Evolutionary conservation across 2,329 filamentous ascomycete genomes (phyloP).

Genomic region (Claviceps sp.): DNA sequence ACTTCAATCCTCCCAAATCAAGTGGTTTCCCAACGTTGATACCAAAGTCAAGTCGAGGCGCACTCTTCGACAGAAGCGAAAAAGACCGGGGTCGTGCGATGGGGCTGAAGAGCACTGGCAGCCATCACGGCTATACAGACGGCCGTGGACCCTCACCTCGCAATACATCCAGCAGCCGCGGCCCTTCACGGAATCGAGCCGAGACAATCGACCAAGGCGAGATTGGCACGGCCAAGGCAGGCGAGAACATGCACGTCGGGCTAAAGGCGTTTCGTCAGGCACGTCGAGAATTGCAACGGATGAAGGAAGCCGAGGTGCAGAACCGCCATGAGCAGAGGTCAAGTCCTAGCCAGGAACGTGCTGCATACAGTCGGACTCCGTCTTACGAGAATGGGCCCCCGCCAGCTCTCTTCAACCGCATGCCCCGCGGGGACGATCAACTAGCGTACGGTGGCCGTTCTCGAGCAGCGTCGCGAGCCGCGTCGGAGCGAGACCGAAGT

Average conservation of each 20-base stretch:
- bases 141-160: conserved; percentile 26
- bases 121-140: conserved; percentile 29
- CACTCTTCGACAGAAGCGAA: conserved; percentile 37
- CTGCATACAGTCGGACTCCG: conserved; percentile 20
- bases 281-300: conserved; percentile 40
- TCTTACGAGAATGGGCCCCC: conserved; percentile 32
- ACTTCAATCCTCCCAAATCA: conserved; percentile 23
- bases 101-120: conserved; percentile 47
- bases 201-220: not conserved
- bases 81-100: conserved; percentile 33
- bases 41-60: conserved; percentile 54
- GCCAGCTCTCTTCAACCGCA: conserved; percentile 31
- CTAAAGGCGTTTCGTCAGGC: conserved; percentile 45
- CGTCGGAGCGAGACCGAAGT: conserved; percentile 37
- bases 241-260: conserved; percentile 33
- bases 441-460: conserved; percentile 15
- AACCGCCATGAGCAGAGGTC: conserved; percentile 22
- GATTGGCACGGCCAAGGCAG: conserved; percentile 16
- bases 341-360: conserved; percentile 10
- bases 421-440: conserved; percentile 28
- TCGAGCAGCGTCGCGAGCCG: conserved; percentile 16
- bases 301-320: conserved; percentile 38
- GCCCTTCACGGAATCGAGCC: not conserved
- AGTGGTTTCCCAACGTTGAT: conserved; percentile 52
- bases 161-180: conserved; percentile 16